Base-by-base conservation (phyloP, 768 basidiomycete species). In the Lentinula raphanica region DNA sequence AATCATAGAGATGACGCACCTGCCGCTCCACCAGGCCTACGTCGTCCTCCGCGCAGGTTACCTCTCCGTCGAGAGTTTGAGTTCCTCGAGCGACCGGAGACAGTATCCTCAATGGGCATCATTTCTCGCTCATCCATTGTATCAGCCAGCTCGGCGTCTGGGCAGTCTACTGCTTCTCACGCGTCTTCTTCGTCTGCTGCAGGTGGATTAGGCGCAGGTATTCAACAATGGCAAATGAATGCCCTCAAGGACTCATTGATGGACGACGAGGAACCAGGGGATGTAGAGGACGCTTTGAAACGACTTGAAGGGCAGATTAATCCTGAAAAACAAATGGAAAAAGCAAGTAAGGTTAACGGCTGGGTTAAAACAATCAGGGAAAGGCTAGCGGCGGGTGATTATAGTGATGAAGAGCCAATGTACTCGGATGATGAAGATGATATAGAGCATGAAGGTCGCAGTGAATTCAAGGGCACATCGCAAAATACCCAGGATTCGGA, bases 301-400 rank as follows among this genome's bases (percentile, higher is more conserved):
- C 76, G 88, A 12, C 79, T 97, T 38, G 93, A 96, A 69, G 94
- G 93, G 0, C 85, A 92, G 67, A 90, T 94, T 55, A 92, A 92
- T 68, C 81, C 81, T 0, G 76, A 84, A 59, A 80, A 82, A 65
- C 83, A 88, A 67, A 76, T 83, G 61, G 88, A 85, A 63, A 91
- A 87, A 64, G 81, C 80, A 35, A 78, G 78, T 49, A 92, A 92
- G 68, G 90, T 94, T 3, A 86, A 93, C 66, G 83, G 84, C 2
- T 93, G 92, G 92, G 84, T 92, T 49, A 80, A 81, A 61, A 81
- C 80, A 11, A 86, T 92, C 32, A 84, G 83, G 63, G 80, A 86
- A 51, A 79, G 90, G 28, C 73, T 88, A 69, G 79, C 76, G 7
- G 79, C 79, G 19, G 85, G 85, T 0, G 85, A 86, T 62, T 86